These are phyloP conservation scores for Pythium coloratum DNA, from an alignment of 352 stramenopile genomes.

Conservation along the genomic window DNA sequence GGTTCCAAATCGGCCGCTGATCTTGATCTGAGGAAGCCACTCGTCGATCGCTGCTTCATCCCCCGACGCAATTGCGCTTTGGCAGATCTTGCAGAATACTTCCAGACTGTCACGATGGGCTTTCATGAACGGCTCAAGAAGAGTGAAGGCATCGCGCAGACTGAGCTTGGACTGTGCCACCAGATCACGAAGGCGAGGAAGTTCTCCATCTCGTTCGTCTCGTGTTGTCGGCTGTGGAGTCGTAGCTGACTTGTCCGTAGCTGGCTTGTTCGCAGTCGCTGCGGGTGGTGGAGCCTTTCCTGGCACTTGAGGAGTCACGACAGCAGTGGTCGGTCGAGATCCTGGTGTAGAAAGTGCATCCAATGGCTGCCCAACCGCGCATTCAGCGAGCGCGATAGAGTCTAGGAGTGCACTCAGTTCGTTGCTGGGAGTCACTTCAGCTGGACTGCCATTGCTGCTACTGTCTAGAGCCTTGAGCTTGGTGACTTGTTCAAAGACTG, in stretches of 20 bases:
- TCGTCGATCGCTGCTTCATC: constrained; percentile 23
- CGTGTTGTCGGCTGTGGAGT: constrained; percentile 30
- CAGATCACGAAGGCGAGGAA: constrained; percentile 39
- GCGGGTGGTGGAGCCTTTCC: constrained; percentile 3
- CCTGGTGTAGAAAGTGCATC: not conserved
- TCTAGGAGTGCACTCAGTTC: constrained; percentile 19
- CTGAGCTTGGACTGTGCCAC: constrained; percentile 34
- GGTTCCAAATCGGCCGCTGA: constrained; percentile 37
- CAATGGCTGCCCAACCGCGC: constrained; percentile 4
- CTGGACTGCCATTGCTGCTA: not conserved
- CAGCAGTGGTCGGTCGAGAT: constrained; percentile 12
- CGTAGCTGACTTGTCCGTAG: not conserved
- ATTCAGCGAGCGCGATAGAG: constrained; percentile 18
- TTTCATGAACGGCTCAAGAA: constrained; percentile 22
- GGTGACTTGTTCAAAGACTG: constrained; percentile 14
- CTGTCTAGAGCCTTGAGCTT: constrained; percentile 8
- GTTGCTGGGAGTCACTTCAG: not conserved
- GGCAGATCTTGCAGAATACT: constrained; percentile 27
- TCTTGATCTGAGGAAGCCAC: constrained; percentile 34
- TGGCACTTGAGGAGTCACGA: not conserved
- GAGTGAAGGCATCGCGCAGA: constrained; percentile 24
- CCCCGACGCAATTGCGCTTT: constrained; percentile 11
- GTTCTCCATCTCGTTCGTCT: constrained; percentile 7
- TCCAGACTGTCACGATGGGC: constrained; percentile 12
- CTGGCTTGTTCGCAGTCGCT: not conserved